A percentile compares a stretch with the other conserved stretches of the same genome.
Evolutionary conservation across 768 basidiomycete genomes (phyloP).

Genomic region (Tremella mesenterica): DNA sequence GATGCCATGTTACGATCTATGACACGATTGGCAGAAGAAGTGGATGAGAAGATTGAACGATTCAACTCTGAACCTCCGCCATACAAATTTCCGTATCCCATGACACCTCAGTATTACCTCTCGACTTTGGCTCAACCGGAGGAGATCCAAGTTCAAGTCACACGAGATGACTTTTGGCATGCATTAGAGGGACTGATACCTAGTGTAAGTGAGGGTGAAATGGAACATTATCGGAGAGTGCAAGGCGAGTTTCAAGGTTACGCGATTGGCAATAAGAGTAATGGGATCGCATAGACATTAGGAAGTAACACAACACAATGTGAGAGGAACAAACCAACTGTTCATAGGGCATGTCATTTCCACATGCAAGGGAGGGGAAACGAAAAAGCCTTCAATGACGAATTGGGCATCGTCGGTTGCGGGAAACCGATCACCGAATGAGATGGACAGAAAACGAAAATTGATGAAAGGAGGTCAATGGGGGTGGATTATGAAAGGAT

Average conservation of each 20-base stretch:
- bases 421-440: too few relatives aligned
- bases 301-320: too few relatives aligned
- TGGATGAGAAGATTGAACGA: constrained; percentile 67
- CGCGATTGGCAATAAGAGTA: constrained; percentile 12
- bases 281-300: too few relatives aligned
- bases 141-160: constrained; percentile 70
- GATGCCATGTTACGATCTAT: constrained; percentile 95
- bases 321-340: too few relatives aligned
- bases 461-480: too few relatives aligned
- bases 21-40: constrained; percentile 68
- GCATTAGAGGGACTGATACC: constrained; percentile 55
- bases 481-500: too few relatives aligned
- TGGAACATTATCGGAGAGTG: constrained; percentile 70
- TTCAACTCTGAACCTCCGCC: constrained; percentile 5
- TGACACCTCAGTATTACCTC: constrained; percentile 85
- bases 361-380: too few relatives aligned
- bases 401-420: too few relatives aligned
- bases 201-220: constrained; percentile 64
- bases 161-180: constrained; percentile 61
- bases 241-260: constrained; percentile 54
- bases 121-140: constrained; percentile 63
- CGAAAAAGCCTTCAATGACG: too few relatives aligned
- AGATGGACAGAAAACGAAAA: too few relatives aligned
- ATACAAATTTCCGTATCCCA: constrained; percentile 51
- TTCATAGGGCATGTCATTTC: too few relatives aligned